phyloP scores from a whole-genome alignment of 345 rosid genomes.

The Ceriops zippeliana region DNA sequence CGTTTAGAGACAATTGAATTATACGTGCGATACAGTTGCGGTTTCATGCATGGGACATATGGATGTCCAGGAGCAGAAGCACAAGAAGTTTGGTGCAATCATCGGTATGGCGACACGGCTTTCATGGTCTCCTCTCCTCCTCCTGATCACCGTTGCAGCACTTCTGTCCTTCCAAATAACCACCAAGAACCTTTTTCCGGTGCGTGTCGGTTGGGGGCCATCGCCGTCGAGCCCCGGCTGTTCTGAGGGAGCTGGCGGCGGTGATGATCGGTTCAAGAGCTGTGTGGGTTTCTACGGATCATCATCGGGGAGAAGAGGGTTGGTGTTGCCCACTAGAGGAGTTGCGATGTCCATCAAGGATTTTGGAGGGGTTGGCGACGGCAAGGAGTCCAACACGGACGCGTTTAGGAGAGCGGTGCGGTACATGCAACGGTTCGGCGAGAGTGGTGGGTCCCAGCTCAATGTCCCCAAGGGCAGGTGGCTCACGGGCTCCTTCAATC shows the following conservation, averaged over 20 bases:
- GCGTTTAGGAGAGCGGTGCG: constrained; percentile 64
- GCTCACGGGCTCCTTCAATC: constrained; percentile 91
- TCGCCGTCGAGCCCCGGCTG: constrained; percentile 6
- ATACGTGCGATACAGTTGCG: too few species aligned
- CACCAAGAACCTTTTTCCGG: constrained; percentile 36
- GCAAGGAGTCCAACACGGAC: constrained; percentile 66
- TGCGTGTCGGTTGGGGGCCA: constrained; percentile 20
- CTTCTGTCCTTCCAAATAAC: constrained; percentile 63
- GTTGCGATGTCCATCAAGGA: constrained; percentile 66
- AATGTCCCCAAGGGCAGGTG: constrained; percentile 75
- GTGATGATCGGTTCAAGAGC: constrained; percentile 9
- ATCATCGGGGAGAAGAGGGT: too few species aligned
- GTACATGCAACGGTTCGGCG: constrained; percentile 45
- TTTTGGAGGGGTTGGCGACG: constrained; percentile 93
- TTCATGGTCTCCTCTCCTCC: constrained; percentile 47
- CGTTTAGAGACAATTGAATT: too few species aligned
- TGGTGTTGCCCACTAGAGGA: constrained; percentile 33
- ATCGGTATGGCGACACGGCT: constrained; percentile 32
- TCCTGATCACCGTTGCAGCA: constrained; percentile 45
- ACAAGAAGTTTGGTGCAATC: constrained; percentile 14
- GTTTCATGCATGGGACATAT: constrained; percentile 7
- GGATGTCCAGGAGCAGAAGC: constrained; percentile 50
- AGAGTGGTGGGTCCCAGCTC: constrained; percentile 64
- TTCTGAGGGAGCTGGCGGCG: constrained; percentile 10
- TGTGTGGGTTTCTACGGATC: constrained; percentile 34